These are phyloP conservation scores for Coemansia brasiliensis DNA, from an alignment of 192 early-diverging fungal genomes.

Conservation along the genomic window DNA sequence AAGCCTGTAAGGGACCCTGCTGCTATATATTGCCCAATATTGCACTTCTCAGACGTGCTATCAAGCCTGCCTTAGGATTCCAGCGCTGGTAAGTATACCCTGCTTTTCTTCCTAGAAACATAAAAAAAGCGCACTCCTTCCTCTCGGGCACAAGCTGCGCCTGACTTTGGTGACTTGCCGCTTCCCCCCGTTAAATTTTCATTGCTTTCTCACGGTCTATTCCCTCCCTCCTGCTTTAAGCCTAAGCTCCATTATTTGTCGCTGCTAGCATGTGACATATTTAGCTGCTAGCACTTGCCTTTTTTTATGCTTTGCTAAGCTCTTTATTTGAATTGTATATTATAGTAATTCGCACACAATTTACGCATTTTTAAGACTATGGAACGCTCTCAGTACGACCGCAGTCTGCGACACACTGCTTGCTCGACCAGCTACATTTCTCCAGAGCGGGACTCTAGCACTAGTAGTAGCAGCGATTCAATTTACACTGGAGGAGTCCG, in stretches of 20 bases:
- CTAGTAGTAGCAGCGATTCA: neutral
- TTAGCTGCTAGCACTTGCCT: conserved; percentile 1
- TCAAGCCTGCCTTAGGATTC: too few relatives aligned
- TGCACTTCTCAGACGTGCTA: too few relatives aligned
- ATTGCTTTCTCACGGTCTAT: conserved; percentile 6
- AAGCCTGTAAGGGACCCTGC: too few relatives aligned
- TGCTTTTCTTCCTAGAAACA: too few relatives aligned
- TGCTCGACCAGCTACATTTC: neutral
- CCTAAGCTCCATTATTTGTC: neutral
- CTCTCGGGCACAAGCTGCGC: neutral
- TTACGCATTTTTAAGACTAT: conserved; percentile 1
- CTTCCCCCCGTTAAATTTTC: neutral
- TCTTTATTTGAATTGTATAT: neutral
- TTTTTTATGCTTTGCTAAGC: conserved; percentile 2
- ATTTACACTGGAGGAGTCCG: neutral
- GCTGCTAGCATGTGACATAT: conserved; percentile 7
- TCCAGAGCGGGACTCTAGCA: conserved; percentile 6
- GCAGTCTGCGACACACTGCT: conserved; percentile 13
- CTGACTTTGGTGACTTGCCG: conserved; percentile 7
- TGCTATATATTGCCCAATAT: too few relatives aligned
- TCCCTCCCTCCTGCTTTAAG: neutral
- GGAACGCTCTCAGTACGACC: conserved; percentile 17
- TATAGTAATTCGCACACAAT: neutral
- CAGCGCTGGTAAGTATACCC: too few relatives aligned
- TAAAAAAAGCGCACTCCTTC: neutral